These are phyloP conservation scores for Pachysandra terminalis DNA, from an alignment of 164 flowering plant species.

Conservation along the genomic window DNA sequence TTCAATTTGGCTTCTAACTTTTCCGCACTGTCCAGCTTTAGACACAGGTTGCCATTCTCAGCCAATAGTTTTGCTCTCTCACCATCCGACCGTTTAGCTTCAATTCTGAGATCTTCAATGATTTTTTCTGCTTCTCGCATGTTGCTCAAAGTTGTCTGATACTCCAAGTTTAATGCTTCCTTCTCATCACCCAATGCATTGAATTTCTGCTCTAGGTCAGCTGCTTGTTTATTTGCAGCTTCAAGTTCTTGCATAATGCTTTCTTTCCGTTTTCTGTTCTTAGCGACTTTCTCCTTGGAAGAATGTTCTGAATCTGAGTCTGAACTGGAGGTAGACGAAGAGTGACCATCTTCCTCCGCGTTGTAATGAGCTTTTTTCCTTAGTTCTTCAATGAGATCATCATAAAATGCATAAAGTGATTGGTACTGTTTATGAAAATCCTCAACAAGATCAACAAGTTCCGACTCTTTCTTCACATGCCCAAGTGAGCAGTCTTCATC, in stretches of 20 bases:
- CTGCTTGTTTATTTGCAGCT: conserved; percentile 31
- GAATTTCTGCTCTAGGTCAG: conserved; percentile 36
- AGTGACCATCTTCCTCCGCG: conserved; percentile 12
- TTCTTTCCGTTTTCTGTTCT: conserved; percentile 6
- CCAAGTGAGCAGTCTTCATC: conserved; percentile 19
- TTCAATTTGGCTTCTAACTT: conserved; percentile 35
- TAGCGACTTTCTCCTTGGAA: conserved; percentile 23
- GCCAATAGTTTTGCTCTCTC: conserved; percentile 27
- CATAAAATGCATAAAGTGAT: conserved; percentile 25
- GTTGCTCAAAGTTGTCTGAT: conserved; percentile 29
- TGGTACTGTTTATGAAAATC: conserved; percentile 31
- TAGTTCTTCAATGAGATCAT: conserved; percentile 29
- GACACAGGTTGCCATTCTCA: conserved; percentile 33
- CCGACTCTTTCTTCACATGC: conserved; percentile 27
- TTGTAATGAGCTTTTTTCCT: conserved; percentile 11
- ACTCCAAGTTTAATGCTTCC: conserved; percentile 30
- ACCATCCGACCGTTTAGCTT: conserved; percentile 29
- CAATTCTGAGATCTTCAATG: conserved; percentile 34
- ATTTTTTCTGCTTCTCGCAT: conserved; percentile 31
- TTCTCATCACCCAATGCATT: conserved; percentile 33
- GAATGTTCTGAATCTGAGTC: conserved; percentile 43
- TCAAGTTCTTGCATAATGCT: conserved; percentile 32
- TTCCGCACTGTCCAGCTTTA: conserved; percentile 29
- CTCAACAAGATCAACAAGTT: conserved; percentile 33
- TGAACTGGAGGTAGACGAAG: conserved; percentile 37